These are phyloP conservation scores for Cystofilobasidium bisporidii DNA, from an alignment of 768 basidiomycete genomes.

Conservation along the genomic window DNA sequence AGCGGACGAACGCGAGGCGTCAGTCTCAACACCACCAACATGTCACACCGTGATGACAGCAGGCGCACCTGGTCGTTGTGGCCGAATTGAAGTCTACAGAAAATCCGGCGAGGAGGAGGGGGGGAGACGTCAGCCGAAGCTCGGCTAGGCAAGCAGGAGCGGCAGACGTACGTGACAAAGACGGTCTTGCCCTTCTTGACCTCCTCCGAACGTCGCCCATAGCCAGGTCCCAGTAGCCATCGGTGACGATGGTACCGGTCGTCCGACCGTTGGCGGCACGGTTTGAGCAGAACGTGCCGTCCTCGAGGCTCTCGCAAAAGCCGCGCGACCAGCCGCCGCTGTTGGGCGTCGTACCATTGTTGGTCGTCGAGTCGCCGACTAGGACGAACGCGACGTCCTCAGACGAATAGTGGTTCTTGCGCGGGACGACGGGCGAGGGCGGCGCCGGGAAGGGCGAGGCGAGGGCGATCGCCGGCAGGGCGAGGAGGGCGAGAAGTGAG, in stretches of 20 bases:
- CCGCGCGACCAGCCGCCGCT: conserved; percentile 10
- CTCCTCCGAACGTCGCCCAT: background rate
- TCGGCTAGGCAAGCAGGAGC: background rate
- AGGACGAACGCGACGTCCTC: conserved; percentile 3
- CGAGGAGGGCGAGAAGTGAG: no score
- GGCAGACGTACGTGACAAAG: conserved; percentile 11
- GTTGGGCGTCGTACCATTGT: conserved; percentile 16
- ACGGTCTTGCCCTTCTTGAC: conserved; percentile 8
- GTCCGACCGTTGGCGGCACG: conserved; percentile 11
- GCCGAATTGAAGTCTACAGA: background rate
- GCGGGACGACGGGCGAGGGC: no score
- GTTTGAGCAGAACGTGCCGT: conserved; percentile 11
- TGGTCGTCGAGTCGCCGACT: conserved; percentile 1
- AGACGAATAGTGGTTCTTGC: no score
- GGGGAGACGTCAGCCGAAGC: no score
- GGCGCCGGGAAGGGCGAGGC: no score
- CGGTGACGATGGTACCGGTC: conserved; percentile 3
- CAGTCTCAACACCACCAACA: no score
- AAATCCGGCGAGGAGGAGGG: background rate
- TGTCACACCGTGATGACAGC: background rate
- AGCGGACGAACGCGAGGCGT: no score
- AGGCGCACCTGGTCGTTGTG: background rate
- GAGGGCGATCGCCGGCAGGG: no score
- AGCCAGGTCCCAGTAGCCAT: conserved; percentile 4
- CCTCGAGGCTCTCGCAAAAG: conserved; percentile 2